These are phyloP conservation scores for Colletotrichum eleusines DNA, from an alignment of 2,329 filamentous ascomycete species.

Conservation along the genomic window DNA sequence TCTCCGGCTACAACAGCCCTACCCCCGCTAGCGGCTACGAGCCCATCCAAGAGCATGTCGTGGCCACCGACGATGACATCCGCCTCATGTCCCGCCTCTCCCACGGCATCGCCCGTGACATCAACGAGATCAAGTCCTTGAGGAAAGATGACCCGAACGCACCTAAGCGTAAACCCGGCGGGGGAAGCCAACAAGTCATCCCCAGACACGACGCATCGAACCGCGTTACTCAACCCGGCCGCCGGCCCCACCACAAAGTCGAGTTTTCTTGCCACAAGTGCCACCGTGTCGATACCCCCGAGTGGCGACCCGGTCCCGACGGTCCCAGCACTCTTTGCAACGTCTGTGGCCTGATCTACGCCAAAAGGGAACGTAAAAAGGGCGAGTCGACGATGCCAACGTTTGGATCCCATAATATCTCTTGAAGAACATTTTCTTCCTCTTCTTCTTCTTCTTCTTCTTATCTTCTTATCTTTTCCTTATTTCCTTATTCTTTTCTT, in stretches of 20 bases:
- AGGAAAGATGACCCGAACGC: slow-evolving; percentile 12
- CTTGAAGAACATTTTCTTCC: no score
- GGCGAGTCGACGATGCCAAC: slow-evolving; percentile 30
- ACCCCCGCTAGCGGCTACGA: slow-evolving; percentile 8
- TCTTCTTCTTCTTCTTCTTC: no score
- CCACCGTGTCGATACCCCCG: slow-evolving; percentile 79
- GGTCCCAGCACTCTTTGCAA: slow-evolving; percentile 80
- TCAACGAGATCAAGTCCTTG: slow-evolving; percentile 28
- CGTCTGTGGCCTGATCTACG: slow-evolving; percentile 72
- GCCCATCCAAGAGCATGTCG: slow-evolving; percentile 3
- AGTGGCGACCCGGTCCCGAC: slow-evolving; percentile 81
- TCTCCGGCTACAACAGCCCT: slow-evolving; percentile 7
- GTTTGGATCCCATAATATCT: slow-evolving; percentile 20
- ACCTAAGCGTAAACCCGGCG: background rate
- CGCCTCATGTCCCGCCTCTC: slow-evolving; percentile 34
- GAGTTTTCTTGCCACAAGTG: slow-evolving; percentile 58
- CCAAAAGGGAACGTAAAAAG: slow-evolving; percentile 45
- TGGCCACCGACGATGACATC: slow-evolving; percentile 28
- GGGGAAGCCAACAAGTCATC: background rate
- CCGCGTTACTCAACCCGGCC: background rate
- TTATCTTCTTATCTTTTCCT: no score
- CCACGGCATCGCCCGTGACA: slow-evolving; percentile 35
- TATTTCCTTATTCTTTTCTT: no score
- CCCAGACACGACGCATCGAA: background rate
- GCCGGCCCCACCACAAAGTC: slow-evolving; percentile 47